Conservation (phyloP, 805 yeast genomes). For the Cyberlindnera maritima region DNA sequence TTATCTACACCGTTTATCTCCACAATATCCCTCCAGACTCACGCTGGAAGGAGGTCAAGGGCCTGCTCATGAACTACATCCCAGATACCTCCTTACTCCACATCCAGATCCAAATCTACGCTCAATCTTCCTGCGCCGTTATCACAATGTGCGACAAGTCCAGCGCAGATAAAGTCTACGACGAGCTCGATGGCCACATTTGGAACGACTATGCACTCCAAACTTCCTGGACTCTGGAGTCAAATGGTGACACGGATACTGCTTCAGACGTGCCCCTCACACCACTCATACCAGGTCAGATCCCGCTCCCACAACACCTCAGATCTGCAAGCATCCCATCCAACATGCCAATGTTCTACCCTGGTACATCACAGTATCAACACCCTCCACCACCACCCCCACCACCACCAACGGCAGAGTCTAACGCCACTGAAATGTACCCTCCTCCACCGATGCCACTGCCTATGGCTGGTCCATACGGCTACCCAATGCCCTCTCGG, state of each 20-base stretch:
- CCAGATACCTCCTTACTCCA: slow-evolving; percentile 22
- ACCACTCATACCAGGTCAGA: background rate
- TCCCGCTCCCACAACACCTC: background rate
- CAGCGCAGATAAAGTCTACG: slow-evolving; percentile 8
- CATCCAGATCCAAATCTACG: slow-evolving; percentile 18
- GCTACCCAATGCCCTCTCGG: background rate
- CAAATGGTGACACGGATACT: background rate
- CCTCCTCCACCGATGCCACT: background rate
- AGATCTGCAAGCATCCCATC: background rate
- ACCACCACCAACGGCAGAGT: background rate
- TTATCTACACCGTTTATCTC: slow-evolving; percentile 16
- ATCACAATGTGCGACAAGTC: slow-evolving; percentile 14
- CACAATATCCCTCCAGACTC: slow-evolving; percentile 21
- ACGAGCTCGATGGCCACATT: slow-evolving; percentile 18
- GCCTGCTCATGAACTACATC: slow-evolving; percentile 15
- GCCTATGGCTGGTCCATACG: background rate
- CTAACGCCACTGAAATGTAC: background rate
- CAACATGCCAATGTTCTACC: background rate
- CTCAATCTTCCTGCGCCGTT: slow-evolving; percentile 4
- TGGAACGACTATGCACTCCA: slow-evolving; percentile 18
- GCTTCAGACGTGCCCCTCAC: background rate
- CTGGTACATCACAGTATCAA: slow-evolving; percentile 1
- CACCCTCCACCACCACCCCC: slow-evolving; percentile 1
- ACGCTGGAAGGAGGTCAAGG: slow-evolving; percentile 25
- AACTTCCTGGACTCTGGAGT: slow-evolving; percentile 2